These are phyloP conservation scores for Castanopsis chinensis DNA, from an alignment of 306 rosid species.

Conservation along the genomic window DNA sequence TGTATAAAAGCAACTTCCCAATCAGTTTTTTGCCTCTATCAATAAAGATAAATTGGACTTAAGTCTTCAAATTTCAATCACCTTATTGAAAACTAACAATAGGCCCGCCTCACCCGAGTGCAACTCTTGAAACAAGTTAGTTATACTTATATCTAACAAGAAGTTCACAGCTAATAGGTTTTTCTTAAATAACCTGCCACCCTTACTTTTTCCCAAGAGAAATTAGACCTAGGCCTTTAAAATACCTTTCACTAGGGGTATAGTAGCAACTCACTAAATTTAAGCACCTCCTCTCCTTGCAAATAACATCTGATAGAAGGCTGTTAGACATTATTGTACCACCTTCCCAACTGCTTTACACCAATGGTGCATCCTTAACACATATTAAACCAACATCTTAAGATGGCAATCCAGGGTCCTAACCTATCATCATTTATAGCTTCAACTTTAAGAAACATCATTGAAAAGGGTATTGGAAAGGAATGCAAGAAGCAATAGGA, in stretches of 20 bases:
- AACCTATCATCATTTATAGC: not conserved
- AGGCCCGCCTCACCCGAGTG: not conserved
- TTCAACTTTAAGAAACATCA: constrained; percentile 3
- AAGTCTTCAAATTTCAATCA: not conserved
- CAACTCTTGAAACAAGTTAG: not conserved
- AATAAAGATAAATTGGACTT: not conserved
- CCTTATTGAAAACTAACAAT: not conserved
- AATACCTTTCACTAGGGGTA: not conserved
- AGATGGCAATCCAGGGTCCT: constrained; percentile 12
- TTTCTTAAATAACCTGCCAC: not conserved
- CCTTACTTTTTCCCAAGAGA: not conserved
- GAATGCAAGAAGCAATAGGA: constrained; percentile 10
- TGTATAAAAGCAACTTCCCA: not conserved
- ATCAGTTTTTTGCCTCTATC: not conserved
- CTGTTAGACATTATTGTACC: not conserved
- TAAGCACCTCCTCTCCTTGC: not conserved
- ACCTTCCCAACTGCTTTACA: not conserved
- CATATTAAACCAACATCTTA: constrained; percentile 7
- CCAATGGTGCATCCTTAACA: not conserved
- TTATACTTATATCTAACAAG: not conserved
- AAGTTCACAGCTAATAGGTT: not conserved
- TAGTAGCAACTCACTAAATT: not conserved
- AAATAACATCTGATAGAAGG: not conserved
- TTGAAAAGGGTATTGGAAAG: constrained; percentile 10
- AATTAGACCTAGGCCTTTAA: not conserved